Evolutionary conservation across 179 eudicot species (phyloP), one percentile per base, ranked within the genome.

Genomic region (Nepenthes alata): DNA sequence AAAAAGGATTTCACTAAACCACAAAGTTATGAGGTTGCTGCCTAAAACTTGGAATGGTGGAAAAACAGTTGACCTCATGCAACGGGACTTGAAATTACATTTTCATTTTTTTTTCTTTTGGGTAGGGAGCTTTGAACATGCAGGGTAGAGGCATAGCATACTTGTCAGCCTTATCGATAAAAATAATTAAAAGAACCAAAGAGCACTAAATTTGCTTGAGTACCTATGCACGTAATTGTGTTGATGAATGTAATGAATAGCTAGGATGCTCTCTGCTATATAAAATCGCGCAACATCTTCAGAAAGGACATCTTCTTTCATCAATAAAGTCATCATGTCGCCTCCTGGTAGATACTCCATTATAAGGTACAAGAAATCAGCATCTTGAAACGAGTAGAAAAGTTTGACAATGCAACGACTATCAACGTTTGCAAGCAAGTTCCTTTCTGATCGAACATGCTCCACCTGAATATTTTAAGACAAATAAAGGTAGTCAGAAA

Each of bases 311-410:
- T 85, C 87, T 67, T 85, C 83, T 76, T 85, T 80, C 87, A 85
- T 85, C 55, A 85, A 68, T 36, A 82, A 69, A 47, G 87, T 85
- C 90, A 85, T 85, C 53, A 85, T 82, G 58, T 85, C 90, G 68
- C 90, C 90, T 59, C 90, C 90, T 37, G 90, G 90, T 71, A 85
- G 71, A 73, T 85, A 85, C 62, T 85, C 90, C 90, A 85, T 85
- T 51, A 85, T 85, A 54, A 85, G 90, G 77, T 85, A 85, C 65
- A 85, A 70, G 58, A 66, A 85, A 37, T 75, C 81, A 9, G 87
- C 69, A 78, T 85, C 90, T 72, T 82, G 90, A 65, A 85, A 85
- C 47, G 90, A 85, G 70, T 80, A 85, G 67, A 69, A 80, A 52
- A 85, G 87, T 74, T 78, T 77, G 68, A 82, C 90, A 16, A 85